phyloP scores from a whole-genome alignment of 148 eudicot species.

The Persicaria tinctoria region DNA sequence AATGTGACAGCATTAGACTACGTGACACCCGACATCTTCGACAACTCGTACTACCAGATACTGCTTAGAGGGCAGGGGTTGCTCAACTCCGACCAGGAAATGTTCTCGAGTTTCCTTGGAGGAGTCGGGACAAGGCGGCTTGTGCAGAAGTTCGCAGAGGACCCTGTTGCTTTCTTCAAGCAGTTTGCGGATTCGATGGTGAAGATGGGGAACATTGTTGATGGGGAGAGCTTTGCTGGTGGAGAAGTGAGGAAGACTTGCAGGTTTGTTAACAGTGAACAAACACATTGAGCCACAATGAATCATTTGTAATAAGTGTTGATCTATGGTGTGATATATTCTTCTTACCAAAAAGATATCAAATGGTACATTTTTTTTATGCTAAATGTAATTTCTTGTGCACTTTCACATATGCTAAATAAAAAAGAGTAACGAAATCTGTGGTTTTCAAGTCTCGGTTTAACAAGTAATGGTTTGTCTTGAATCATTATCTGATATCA shows the following conservation, averaged over 20 bases:
- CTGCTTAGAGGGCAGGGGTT: constrained; percentile 76
- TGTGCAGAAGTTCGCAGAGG: constrained; percentile 55
- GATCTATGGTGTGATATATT: neutral
- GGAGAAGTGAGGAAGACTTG: constrained; percentile 91
- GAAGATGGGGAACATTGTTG: constrained; percentile 74
- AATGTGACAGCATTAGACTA: constrained; percentile 69
- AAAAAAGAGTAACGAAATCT: no score
- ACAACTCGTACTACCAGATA: constrained; percentile 71
- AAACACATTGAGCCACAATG: neutral
- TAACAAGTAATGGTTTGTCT: no score
- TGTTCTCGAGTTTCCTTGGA: constrained; percentile 54
- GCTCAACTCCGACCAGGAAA: constrained; percentile 76
- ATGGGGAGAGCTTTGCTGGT: constrained; percentile 45
- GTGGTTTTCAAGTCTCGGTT: no score
- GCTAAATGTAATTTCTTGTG: no score
- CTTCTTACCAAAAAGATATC: no score
- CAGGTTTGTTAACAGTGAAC: constrained; percentile 58
- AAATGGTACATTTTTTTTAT: no score
- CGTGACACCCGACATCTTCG: constrained; percentile 62
- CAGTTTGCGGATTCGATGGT: constrained; percentile 95
- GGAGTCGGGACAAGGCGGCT: constrained; percentile 61
- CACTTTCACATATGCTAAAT: no score
- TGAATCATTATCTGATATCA: no score
- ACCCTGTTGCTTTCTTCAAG: constrained; percentile 57
- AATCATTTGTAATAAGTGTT: neutral